Evolutionary conservation across 1,284 basidiomycete species (phyloP).

Genomic region (Cerioporus squamosus): DNA sequence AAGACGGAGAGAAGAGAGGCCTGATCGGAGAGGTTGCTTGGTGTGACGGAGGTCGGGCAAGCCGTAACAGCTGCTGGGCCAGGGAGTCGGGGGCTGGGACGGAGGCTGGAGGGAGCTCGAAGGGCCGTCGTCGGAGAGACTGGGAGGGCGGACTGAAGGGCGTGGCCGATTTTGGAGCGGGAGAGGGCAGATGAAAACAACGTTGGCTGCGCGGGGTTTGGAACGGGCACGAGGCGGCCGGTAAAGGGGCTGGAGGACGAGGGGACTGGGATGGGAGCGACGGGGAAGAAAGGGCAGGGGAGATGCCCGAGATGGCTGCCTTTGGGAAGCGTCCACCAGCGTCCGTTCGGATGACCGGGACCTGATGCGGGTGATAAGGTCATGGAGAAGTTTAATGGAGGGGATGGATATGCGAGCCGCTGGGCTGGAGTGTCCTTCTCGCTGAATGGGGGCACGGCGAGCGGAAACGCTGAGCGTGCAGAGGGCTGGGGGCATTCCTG

Average conservation of each 20-base stretch:
- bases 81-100: conserved; percentile 11
- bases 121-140: neutral
- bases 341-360: conserved; percentile 13
- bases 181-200: conserved; percentile 35
- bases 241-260: conserved; percentile 18
- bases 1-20: conserved; percentile 13
- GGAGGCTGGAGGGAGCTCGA: conserved; percentile 6
- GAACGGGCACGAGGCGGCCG: conserved; percentile 29
- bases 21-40: conserved; percentile 19
- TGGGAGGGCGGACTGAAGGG: conserved; percentile 11
- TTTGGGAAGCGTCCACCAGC: neutral
- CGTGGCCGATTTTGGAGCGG: conserved; percentile 25
- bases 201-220: conserved; percentile 31
- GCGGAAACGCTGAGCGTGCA: neutral
- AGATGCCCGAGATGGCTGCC: conserved; percentile 22
- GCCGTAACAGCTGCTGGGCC: neutral
- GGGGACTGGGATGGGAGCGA: conserved; percentile 15
- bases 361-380: conserved; percentile 26
- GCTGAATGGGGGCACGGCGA: neutral
- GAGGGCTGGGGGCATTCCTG: conserved; percentile 4
- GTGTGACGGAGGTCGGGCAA: conserved; percentile 13
- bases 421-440: conserved; percentile 2
- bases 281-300: conserved; percentile 12
- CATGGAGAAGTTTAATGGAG: conserved; percentile 14
- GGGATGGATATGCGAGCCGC: neutral